Evolutionary conservation across 129 eudicot species (phyloP), one percentile per base, ranked within the genome.

Genomic region (Chrysanthemum seticuspe): DNA sequence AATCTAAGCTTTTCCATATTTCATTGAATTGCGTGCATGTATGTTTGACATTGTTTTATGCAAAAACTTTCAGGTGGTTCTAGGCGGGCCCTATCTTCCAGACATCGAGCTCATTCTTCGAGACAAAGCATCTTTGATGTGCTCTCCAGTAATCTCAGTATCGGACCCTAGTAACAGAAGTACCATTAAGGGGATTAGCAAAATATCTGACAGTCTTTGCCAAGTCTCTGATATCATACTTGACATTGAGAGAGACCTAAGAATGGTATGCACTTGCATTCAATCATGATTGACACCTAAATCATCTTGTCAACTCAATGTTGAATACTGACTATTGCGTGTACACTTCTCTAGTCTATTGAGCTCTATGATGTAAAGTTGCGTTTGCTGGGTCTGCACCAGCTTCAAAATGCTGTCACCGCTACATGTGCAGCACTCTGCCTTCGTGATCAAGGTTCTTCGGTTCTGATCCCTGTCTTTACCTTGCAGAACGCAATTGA

Each of bases 371-470:
- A 83, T 73, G 91, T 95, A 29, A 84, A 83, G 52, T 57, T 95
- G 70, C 71, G 83, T 25, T 77, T 95, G 91, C 88, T 91, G 52
- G 99, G 99, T 56, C 45, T 71, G 68, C 99, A 95, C 79, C 99
- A 95, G 82, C 99, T 95, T 75, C 94, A 85, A 75, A 90, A 95
- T 88, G 99, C 97, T 72, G 87, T 76, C 45, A 95, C 97, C 10
- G 96, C 96, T 52, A 81, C 92, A 76, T 88, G 94, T 83, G 94
- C 96, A n/a, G 97, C 99, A 61, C 90, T 90, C 59, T 91, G 97
- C 80, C 96, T 95, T 69, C 91, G 90, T 57, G 59, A 81, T 81
- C 91, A 90, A 88, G 99, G 99, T 90, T 65, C 54, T 19, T 70
- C 50, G 68, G 45, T 49, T 48, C 50, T 51, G 59, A 47, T 47